Conservation (phyloP, 495 filamentous ascomycete species). For the Penicillium macrosclerotiorum region DNA sequence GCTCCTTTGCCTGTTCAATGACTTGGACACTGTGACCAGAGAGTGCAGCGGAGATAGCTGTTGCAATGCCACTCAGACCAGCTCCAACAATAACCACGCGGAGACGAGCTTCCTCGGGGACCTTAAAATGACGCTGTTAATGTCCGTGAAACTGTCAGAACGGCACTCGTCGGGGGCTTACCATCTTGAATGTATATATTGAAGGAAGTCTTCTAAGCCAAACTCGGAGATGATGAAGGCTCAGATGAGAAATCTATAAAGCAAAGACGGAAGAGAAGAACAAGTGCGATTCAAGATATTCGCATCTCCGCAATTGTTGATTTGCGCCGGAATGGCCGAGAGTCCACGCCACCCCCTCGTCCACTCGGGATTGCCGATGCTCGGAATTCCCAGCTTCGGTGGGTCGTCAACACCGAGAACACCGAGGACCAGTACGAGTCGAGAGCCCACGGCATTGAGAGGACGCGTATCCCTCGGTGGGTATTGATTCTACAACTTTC, state of each 20-base stretch:
- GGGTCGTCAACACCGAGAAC: too few species aligned
- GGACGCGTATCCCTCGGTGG: not conserved
- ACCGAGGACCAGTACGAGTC: too few species aligned
- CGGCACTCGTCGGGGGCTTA: not conserved
- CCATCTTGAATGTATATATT: conserved; percentile 8
- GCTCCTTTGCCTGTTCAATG: conserved; percentile 59
- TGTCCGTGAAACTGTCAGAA: not conserved
- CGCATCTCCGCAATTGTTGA: not conserved
- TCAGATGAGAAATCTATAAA: not conserved
- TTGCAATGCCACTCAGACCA: conserved; percentile 61
- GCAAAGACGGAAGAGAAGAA: not conserved
- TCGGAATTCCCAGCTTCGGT: conserved; percentile 8
- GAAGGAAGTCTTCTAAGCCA: not conserved
- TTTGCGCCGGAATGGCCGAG: conserved; percentile 2
- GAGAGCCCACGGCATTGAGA: too few species aligned
- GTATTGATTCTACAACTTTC: not conserved
- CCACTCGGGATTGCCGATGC: conserved; percentile 15
- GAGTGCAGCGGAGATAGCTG: conserved; percentile 58
- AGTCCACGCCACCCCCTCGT: not conserved
- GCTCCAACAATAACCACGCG: conserved; percentile 36
- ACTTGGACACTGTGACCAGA: conserved; percentile 61
- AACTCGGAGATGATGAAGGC: not conserved
- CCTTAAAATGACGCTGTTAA: conserved; percentile 1
- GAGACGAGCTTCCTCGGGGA: conserved; percentile 25
- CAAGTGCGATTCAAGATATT: not conserved